A percentile compares a stretch with the other conserved stretches of the same genome.
phyloP scores from a whole-genome alignment of 2,329 filamentous ascomycete species.

The Fusarium avenaceum region DNA sequence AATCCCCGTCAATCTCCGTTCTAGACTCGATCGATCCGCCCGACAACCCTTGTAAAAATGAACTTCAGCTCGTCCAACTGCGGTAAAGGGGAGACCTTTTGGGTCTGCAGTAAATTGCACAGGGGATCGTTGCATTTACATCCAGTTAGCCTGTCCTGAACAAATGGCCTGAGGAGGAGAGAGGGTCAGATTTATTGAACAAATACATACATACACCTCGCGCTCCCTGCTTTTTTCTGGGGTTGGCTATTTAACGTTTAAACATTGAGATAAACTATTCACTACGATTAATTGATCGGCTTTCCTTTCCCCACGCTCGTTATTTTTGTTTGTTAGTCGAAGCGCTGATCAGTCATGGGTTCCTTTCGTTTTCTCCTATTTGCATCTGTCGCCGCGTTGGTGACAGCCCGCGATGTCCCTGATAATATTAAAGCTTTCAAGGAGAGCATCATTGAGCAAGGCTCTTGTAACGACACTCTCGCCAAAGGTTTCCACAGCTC shows the following conservation, averaged over 20 bases:
- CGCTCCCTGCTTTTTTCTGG: neutral
- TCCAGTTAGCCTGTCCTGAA: too few species aligned
- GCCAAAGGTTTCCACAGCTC: constrained; percentile 58
- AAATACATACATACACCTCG: neutral
- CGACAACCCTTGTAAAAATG: too few species aligned
- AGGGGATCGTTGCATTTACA: too few species aligned
- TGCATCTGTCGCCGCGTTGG: constrained; percentile 44
- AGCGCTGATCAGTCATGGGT: constrained; percentile 23
- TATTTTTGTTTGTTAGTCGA: constrained; percentile 3
- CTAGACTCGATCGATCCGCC: too few species aligned
- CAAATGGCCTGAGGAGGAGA: too few species aligned
- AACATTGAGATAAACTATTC: constrained; percentile 22
- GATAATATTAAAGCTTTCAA: constrained; percentile 59
- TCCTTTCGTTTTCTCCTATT: constrained; percentile 43
- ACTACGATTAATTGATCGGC: constrained; percentile 8
- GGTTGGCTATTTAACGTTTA: constrained; percentile 5
- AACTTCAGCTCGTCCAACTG: too few species aligned
- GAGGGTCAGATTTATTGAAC: too few species aligned
- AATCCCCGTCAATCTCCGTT: too few species aligned
- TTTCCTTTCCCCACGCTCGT: constrained; percentile 20
- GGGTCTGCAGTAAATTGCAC: too few species aligned
- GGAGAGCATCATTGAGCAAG: constrained; percentile 55
- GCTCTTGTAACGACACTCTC: constrained; percentile 56
- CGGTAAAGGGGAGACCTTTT: too few species aligned
- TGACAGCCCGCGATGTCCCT: constrained; percentile 55